These are phyloP conservation scores for Phytophthora multivora DNA, from an alignment of 352 stramenopile genomes.

Conservation along the genomic window DNA sequence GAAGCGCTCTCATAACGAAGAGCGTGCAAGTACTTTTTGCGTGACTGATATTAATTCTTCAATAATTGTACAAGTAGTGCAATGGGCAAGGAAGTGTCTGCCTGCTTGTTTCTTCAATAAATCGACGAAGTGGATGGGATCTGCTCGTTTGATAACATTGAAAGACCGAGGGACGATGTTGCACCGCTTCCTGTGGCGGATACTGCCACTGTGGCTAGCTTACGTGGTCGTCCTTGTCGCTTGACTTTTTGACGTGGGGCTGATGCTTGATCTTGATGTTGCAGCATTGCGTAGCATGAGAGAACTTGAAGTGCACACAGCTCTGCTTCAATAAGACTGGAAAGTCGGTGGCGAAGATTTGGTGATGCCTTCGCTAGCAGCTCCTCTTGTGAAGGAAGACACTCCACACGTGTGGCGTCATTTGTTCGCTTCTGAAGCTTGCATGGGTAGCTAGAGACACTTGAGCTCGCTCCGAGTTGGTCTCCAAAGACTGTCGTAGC, in stretches of 20 bases:
- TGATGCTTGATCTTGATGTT: conserved; percentile 47
- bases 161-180: conserved; percentile 36
- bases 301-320: conserved; percentile 83
- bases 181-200: conserved; percentile 21
- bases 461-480: conserved; percentile 7
- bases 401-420: conserved; percentile 34
- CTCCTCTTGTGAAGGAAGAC: conserved; percentile 76
- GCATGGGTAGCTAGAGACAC: conserved; percentile 16
- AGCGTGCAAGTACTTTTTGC: background rate
- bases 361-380: conserved; percentile 74
- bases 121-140: conserved; percentile 59
- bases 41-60: conserved; percentile 6
- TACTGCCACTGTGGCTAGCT: conserved; percentile 17
- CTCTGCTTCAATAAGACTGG: conserved; percentile 78
- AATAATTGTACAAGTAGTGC: conserved; percentile 30
- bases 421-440: conserved; percentile 33
- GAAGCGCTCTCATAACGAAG: too few species aligned
- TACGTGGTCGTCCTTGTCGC: conserved; percentile 16
- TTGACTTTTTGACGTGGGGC: conserved; percentile 33
- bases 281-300: conserved; percentile 71
- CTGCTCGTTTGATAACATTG: conserved; percentile 64
- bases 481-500: conserved; percentile 10
- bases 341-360: conserved; percentile 68
- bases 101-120: conserved; percentile 38
- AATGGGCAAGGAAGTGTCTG: conserved; percentile 14